Evolutionary conservation across 2,329 filamentous ascomycete genomes (phyloP).

Genomic region (Microthyrium microscopicum): DNA sequence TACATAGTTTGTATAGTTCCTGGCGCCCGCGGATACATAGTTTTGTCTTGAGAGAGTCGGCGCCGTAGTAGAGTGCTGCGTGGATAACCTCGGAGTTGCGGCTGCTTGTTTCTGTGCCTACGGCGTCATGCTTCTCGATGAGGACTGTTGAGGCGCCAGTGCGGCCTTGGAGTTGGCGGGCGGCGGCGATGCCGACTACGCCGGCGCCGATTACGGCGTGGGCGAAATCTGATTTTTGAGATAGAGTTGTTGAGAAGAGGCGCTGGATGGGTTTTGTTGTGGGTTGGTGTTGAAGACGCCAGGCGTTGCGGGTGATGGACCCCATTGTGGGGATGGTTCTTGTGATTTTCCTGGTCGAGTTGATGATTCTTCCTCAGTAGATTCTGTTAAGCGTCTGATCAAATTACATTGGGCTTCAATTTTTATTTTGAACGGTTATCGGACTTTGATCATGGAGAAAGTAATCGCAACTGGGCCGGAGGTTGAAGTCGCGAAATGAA

Average conservation of each 20-base stretch:
- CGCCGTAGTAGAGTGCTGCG: constrained; percentile 81
- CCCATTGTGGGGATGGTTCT: too few species aligned
- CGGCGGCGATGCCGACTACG: constrained; percentile 66
- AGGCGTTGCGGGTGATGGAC: too few species aligned
- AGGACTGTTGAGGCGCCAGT: constrained; percentile 52
- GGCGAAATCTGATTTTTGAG: constrained; percentile 40
- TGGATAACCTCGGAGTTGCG: constrained; percentile 95
- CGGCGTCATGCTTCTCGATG: constrained; percentile 58
- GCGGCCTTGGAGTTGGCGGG: constrained; percentile 49
- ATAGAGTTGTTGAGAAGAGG: constrained; percentile 4
- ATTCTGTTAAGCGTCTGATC: too few species aligned
- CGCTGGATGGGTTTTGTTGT: too few species aligned
- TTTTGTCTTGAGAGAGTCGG: constrained; percentile 57
- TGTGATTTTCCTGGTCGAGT: too few species aligned
- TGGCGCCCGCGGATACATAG: constrained; percentile 66
- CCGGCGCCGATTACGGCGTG: constrained; percentile 53
- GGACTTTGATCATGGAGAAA: too few species aligned
- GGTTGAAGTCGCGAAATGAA: too few species aligned
- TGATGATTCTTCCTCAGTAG: too few species aligned
- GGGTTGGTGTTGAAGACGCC: too few species aligned
- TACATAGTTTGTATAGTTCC: constrained; percentile 66
- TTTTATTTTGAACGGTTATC: too few species aligned
- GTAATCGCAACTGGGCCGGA: too few species aligned
- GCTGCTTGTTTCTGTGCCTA: constrained; percentile 75
- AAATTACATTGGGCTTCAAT: too few species aligned